Evolutionary conservation across 352 stramenopile genomes (phyloP).

Genomic region (Phytophthora pinifolia): DNA sequence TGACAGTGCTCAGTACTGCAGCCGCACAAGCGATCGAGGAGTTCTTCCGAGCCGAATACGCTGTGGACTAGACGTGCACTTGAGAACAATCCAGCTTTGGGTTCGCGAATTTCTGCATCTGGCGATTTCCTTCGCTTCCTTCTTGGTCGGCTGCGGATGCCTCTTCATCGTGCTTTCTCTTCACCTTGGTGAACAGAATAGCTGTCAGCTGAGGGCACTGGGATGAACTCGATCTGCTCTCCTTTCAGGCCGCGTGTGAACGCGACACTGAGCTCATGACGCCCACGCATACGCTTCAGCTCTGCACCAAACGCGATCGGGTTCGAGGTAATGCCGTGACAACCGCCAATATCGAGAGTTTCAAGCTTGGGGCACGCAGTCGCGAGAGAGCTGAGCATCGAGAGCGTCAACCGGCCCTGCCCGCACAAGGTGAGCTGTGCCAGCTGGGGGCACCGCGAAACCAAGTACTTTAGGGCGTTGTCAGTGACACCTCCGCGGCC

Average conservation of each 20-base stretch:
- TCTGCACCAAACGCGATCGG: conserved; percentile 40
- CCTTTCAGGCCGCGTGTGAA: conserved; percentile 50
- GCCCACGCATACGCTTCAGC: conserved; percentile 43
- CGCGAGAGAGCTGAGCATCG: conserved; percentile 40
- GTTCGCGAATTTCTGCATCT: no score
- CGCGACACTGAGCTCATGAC: conserved; percentile 58
- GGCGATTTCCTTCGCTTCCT: no score
- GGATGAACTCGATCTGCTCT: conserved; percentile 55
- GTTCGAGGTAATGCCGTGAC: conserved; percentile 56
- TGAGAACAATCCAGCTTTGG: no score
- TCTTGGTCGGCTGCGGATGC: no score
- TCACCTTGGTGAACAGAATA: no score
- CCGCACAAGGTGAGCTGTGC: conserved; percentile 51
- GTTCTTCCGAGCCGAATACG: conserved; percentile 74
- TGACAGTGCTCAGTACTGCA: conserved; percentile 59
- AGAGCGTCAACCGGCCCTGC: conserved; percentile 50
- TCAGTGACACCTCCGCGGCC: conserved; percentile 55
- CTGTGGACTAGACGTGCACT: conserved; percentile 43
- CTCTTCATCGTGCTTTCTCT: no score
- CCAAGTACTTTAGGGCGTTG: conserved; percentile 39
- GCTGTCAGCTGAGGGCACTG: conserved; percentile 61
- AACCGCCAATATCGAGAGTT: conserved; percentile 60
- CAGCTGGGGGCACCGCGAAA: conserved; percentile 40
- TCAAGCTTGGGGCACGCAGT: conserved; percentile 41
- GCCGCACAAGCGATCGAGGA: conserved; percentile 65